Evolutionary conservation across 2,329 filamentous ascomycete species (phyloP), one percentile per base, ranked within the genome.

Genomic region (Hymenoscyphus albidus): DNA sequence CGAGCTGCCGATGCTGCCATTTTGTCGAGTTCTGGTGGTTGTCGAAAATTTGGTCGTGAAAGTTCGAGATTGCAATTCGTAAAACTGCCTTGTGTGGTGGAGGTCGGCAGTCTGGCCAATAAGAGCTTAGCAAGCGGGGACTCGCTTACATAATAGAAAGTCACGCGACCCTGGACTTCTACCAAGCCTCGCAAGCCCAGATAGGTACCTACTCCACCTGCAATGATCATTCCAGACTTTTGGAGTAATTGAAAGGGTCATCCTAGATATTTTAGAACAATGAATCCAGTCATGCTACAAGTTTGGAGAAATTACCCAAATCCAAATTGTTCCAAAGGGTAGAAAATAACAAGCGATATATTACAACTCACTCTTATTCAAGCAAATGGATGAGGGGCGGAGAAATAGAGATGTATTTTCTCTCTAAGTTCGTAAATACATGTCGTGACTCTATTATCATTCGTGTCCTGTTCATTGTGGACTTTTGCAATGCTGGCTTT

Each of bases 1-100:
- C 96, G 96, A 91, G 96, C 96, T 83, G 94, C 91, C 90, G 93
- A 88, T 87, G 94, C 93, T 95, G 98, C 98, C 93, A 94, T 70
- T 74, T 51, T 18, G 44, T 51, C 44, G 44, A 35, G 35, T 35
- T 35, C 35, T 35, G 35, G 71, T 57, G 72, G 57, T 31, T 51
- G 59, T 70, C 48, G 71, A 69, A 56, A 61, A 40, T n/a, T 40
- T 48, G 18, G 44, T 44, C n/a, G 44, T 9, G 6, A 18, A 10
- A 7, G 5, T 51, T 51, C n/a, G 44, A 51, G 44, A 12, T 9
- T 18, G 35, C 35, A 35, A 35, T 35, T 35, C 35, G 35, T 10
- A 35, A 56, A 14, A 22, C 27, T 56, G n/a, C 54, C 16, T 22
- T 56, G 54, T 56, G 54, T 35, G 54, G 16, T 16, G 54, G 9